Evolutionary conservation across 306 rosid species (phyloP).

Genomic region (Citrullus amarus): DNA sequence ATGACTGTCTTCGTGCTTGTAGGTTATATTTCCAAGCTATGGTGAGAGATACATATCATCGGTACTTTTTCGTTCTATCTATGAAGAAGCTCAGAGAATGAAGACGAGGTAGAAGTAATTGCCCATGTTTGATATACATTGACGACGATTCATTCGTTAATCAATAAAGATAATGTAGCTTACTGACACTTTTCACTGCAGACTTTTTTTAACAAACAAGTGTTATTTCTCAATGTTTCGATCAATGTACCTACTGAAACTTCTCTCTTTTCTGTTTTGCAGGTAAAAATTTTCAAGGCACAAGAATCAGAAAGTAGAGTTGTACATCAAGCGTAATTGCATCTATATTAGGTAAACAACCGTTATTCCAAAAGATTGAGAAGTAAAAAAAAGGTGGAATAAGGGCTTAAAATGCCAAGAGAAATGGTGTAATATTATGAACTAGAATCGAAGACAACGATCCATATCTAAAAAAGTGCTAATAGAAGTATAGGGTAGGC

Average conservation of each 20-base stretch:
- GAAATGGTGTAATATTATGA: neutral
- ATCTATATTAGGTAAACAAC: neutral
- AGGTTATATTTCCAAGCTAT: slow-evolving; percentile 90
- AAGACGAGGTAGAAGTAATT: slow-evolving; percentile 6
- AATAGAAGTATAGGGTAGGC: neutral
- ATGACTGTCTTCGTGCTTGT: neutral
- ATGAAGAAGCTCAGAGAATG: slow-evolving; percentile 65
- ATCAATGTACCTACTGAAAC: neutral
- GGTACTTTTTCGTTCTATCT: slow-evolving; percentile 60
- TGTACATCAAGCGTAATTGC: neutral
- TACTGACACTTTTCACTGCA: slow-evolving; percentile 11
- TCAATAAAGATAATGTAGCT: slow-evolving; percentile 14
- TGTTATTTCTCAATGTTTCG: neutral
- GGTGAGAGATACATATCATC: slow-evolving; percentile 85
- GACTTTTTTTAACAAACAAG: neutral
- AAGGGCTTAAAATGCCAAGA: neutral
- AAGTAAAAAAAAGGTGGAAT: neutral
- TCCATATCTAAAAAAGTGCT: neutral
- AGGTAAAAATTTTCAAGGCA: neutral
- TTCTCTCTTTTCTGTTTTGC: neutral
- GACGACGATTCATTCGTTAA: slow-evolving; percentile 16
- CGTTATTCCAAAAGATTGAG: neutral
- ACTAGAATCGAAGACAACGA: neutral
- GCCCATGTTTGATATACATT: neutral
- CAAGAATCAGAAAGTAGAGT: neutral